phyloP scores from a whole-genome alignment of 331 rosid species.

The Ulmus americana region DNA sequence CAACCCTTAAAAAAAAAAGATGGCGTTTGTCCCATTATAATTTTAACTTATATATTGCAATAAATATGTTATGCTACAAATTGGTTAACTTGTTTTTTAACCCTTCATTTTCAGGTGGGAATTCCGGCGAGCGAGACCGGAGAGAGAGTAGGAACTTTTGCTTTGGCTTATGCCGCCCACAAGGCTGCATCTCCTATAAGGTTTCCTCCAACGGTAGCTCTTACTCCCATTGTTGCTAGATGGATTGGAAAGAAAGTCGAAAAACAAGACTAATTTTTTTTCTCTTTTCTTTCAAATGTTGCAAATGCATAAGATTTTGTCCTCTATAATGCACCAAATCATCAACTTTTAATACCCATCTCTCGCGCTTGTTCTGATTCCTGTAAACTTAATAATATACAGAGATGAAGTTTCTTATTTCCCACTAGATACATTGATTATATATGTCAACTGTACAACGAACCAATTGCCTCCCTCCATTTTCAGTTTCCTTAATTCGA shows the following conservation, averaged over 20 bases:
- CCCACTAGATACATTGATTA: conserved; percentile 27
- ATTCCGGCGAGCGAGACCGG: conserved; percentile 51
- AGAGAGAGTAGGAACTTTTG: conserved; percentile 88
- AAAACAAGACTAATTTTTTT: conserved; percentile 35
- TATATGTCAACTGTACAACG: conserved; percentile 51
- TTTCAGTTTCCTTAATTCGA: conserved; percentile 23
- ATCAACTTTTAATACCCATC: neutral
- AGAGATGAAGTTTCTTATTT: conserved; percentile 31
- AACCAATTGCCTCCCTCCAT: conserved; percentile 29
- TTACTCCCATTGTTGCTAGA: conserved; percentile 77
- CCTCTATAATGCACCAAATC: neutral
- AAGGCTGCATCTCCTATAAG: conserved; percentile 95
- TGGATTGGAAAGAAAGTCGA: conserved; percentile 83
- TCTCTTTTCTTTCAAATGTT: neutral
- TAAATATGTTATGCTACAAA: too few relatives aligned
- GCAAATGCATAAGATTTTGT: conserved; percentile 2
- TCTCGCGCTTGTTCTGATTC: neutral
- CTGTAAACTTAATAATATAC: conserved; percentile 30
- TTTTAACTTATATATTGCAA: too few relatives aligned
- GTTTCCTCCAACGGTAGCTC: conserved; percentile 94
- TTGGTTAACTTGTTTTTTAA: neutral
- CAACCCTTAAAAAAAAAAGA: too few relatives aligned
- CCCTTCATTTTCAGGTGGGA: conserved; percentile 66
- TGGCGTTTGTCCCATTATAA: too few relatives aligned
- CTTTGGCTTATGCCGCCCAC: conserved; percentile 95